Conservation (phyloP, 1,139 yeast genomes). For the Kluyveromyces marxianus region DNA sequence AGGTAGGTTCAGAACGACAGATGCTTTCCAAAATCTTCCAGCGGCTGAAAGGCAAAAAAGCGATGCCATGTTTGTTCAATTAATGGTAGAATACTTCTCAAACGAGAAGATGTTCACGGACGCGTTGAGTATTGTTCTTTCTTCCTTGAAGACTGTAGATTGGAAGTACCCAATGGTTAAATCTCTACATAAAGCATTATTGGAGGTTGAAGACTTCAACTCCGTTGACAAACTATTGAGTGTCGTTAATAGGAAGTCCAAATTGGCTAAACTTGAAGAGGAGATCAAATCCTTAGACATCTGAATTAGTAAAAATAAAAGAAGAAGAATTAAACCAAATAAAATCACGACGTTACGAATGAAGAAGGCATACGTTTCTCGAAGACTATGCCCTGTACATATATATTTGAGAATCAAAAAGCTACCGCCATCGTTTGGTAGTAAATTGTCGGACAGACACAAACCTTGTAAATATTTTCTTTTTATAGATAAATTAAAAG, state of each 20-base stretch:
- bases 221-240: constrained; percentile 27
- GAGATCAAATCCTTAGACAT: constrained; percentile 2
- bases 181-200: constrained; percentile 41
- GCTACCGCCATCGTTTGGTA: no score
- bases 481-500: background rate
- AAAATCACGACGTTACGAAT: background rate
- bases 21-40: constrained; percentile 37
- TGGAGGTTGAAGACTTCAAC: constrained; percentile 41
- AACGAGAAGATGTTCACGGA: constrained; percentile 40
- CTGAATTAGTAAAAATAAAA: background rate
- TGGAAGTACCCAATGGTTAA: constrained; percentile 63
- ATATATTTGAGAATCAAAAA: background rate
- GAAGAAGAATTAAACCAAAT: no score
- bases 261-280: constrained; percentile 5
- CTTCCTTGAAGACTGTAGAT: constrained; percentile 60
- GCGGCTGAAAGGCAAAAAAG: constrained; percentile 37
- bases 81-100: constrained; percentile 26
- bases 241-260: constrained; percentile 22
- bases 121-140: constrained; percentile 58
- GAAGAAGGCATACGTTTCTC: background rate
- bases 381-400: background rate
- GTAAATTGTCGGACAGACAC: no score
- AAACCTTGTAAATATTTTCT: background rate
- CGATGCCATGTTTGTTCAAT: constrained; percentile 36
- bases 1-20: constrained; percentile 59